A percentile compares a stretch with the other conserved stretches of the same genome.
Evolutionary conservation across 2,329 filamentous ascomycete species (phyloP).

Genomic region (Ophiostoma triangulosporum): DNA sequence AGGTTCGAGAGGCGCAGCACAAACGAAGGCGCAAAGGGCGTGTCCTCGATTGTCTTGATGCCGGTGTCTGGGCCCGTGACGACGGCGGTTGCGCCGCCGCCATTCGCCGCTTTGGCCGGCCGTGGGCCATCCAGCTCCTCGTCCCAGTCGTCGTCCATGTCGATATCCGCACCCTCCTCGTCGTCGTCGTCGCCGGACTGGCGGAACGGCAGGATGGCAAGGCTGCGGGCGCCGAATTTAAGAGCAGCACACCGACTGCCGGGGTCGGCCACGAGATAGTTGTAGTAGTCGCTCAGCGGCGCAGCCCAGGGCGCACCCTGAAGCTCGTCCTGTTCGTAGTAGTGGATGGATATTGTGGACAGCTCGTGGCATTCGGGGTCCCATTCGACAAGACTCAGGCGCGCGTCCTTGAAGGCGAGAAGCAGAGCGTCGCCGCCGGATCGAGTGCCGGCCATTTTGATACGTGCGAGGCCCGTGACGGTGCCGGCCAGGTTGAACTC

Average conservation of each 20-base stretch:
- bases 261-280: slow-evolving; percentile 76
- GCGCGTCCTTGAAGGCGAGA: slow-evolving; percentile 77
- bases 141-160: slow-evolving; percentile 75
- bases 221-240: slow-evolving; percentile 76
- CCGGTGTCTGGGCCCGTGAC: slow-evolving; percentile 29
- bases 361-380: slow-evolving; percentile 67
- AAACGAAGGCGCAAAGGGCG: slow-evolving; percentile 81
- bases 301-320: slow-evolving; percentile 71
- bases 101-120: slow-evolving; percentile 30
- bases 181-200: slow-evolving; percentile 60
- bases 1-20: slow-evolving; percentile 80
- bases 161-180: slow-evolving; percentile 63
- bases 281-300: slow-evolving; percentile 61
- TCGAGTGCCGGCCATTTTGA: slow-evolving; percentile 59
- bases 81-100: slow-evolving; percentile 21
- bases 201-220: slow-evolving; percentile 88
- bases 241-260: slow-evolving; percentile 86
- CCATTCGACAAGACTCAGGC: slow-evolving; percentile 89
- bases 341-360: slow-evolving; percentile 87
- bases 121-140: slow-evolving; percentile 61
- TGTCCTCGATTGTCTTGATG: slow-evolving; percentile 39
- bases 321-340: slow-evolving; percentile 90
- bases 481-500: slow-evolving; percentile 78
- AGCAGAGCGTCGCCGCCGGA: slow-evolving; percentile 76
- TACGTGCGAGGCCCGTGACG: slow-evolving; percentile 65